phyloP scores from a whole-genome alignment of 208 protist genomes.

The Leishmania turanica region DNA sequence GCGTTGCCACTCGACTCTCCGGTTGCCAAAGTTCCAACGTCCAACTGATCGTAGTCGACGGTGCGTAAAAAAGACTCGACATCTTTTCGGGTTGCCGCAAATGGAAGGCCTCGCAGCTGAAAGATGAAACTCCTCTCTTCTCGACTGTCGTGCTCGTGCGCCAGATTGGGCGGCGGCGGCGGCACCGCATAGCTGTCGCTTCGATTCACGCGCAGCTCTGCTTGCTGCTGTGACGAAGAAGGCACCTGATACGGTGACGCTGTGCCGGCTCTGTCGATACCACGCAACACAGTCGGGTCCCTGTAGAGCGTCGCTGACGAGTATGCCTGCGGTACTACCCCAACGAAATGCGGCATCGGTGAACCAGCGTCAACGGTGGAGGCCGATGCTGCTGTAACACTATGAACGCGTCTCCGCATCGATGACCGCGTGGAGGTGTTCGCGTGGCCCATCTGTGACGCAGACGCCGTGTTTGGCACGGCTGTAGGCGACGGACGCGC shows the following conservation, averaged over 20 bases:
- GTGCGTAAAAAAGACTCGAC: slow-evolving; percentile 47
- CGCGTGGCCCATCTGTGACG: not conserved
- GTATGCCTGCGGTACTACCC: not conserved
- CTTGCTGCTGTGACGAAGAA: not conserved
- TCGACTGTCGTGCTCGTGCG: not conserved
- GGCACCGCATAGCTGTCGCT: not conserved
- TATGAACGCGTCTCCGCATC: not conserved
- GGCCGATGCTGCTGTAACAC: not conserved
- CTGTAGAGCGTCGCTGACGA: not conserved
- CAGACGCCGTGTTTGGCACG: not conserved
- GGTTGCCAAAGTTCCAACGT: slow-evolving; percentile 46
- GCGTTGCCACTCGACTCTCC: slow-evolving; percentile 66
- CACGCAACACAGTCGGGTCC: not conserved
- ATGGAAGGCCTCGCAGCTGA: slow-evolving; percentile 79
- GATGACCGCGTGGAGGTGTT: too few species aligned
- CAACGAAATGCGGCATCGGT: not conserved
- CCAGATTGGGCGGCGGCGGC: not conserved
- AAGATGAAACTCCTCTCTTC: slow-evolving; percentile 33
- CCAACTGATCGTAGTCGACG: slow-evolving; percentile 39
- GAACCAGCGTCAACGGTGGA: not conserved
- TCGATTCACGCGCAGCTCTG: not conserved
- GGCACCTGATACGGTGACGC: not conserved
- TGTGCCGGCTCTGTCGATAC: not conserved
- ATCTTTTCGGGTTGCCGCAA: slow-evolving; percentile 50
- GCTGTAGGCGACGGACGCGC: too few species aligned